A percentile compares a stretch with the other conserved stretches of the same genome.
phyloP scores from a whole-genome alignment of 2,329 filamentous ascomycete species.

The Alternaria sp. region DNA sequence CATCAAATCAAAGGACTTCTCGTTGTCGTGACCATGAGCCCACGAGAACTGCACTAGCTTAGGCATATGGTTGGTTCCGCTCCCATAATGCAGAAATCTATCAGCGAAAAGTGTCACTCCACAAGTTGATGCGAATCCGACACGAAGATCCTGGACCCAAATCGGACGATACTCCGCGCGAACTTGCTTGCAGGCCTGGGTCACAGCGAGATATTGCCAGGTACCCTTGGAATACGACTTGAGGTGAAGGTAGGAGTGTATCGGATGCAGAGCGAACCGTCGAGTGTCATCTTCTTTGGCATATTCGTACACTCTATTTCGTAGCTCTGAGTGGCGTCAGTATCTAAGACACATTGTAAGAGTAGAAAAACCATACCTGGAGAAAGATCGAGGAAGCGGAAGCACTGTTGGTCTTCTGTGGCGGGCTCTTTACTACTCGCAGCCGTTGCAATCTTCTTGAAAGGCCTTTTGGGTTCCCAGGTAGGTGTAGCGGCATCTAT shows the following conservation, averaged over 20 bases:
- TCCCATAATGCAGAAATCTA: not conserved
- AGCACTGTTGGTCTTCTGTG: not conserved
- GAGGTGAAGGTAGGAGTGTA: not conserved
- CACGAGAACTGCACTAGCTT: not conserved
- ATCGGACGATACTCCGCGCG: conserved; percentile 12
- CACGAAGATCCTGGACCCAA: not conserved
- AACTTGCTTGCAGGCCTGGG: not conserved
- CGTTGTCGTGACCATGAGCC: not conserved
- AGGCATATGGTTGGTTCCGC: not conserved
- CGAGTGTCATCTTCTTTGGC: not conserved
- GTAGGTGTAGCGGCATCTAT: not conserved
- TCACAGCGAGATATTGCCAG: conserved; percentile 1
- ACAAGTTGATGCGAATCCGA: not conserved
- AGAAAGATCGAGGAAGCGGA: not conserved
- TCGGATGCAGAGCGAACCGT: too few species aligned
- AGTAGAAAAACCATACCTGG: not conserved
- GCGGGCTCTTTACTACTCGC: too few species aligned
- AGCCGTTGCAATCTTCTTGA: not conserved
- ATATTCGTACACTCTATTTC: not conserved
- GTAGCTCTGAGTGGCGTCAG: accelerated
- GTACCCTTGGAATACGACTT: not conserved
- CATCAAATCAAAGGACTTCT: too few species aligned
- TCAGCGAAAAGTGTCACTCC: not conserved
- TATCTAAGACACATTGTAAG: not conserved
- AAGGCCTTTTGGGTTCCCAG: not conserved